Conservation (phyloP, 192 early-diverging fungal genomes). For the Pecoramyces ruminantium region DNA sequence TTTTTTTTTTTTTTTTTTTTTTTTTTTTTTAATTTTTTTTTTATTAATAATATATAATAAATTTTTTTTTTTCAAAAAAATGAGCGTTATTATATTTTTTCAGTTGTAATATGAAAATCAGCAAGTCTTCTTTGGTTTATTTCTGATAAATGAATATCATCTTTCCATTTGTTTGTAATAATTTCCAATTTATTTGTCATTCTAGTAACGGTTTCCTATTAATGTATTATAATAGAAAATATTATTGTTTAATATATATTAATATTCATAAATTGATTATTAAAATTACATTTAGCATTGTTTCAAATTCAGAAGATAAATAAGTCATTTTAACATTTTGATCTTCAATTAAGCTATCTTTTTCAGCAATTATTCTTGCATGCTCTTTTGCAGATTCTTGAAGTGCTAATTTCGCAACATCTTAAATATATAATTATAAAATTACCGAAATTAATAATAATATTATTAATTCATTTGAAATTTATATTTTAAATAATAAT, state of each 20-base stretch:
- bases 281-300: conserved; percentile 31
- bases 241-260: not conserved
- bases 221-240: not conserved
- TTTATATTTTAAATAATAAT: too few relatives aligned
- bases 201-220: conserved; percentile 30
- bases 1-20: too few relatives aligned
- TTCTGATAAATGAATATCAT: conserved; percentile 26
- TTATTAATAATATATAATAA: too few relatives aligned
- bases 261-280: not conserved
- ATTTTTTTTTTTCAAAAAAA: too few relatives aligned
- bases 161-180: conserved; percentile 24
- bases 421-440: not conserved
- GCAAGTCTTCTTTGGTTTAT: conserved; percentile 19
- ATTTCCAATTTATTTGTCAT: conserved; percentile 33
- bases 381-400: conserved; percentile 28
- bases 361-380: conserved; percentile 15
- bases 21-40: too few relatives aligned
- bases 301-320: conserved; percentile 38
- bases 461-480: too few relatives aligned
- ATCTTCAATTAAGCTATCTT: conserved; percentile 33
- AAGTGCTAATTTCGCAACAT: conserved; percentile 11
- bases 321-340: conserved; percentile 45
- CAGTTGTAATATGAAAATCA: conserved; percentile 20
- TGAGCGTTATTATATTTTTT: not conserved
- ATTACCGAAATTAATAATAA: too few relatives aligned